These are phyloP conservation scores for Testicularia cyperi DNA, from an alignment of 1,284 basidiomycete species.

Conservation along the genomic window DNA sequence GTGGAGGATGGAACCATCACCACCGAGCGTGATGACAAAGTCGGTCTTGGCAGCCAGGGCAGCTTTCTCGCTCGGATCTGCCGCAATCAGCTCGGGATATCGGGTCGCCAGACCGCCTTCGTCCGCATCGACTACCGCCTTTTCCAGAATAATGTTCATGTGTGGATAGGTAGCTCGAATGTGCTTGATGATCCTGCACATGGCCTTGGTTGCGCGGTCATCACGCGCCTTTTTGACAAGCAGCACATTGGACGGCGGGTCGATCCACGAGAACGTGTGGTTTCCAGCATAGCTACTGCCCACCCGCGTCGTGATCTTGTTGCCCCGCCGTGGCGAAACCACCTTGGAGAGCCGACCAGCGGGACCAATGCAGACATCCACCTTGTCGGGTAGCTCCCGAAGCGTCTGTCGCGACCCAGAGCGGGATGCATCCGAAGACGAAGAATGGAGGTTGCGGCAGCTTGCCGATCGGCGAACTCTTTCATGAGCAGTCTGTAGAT, in stretches of 20 bases:
- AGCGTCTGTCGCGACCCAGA: constrained; percentile 17
- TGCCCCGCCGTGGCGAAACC: constrained; percentile 25
- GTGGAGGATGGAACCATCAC: constrained; percentile 93
- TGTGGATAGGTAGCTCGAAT: constrained; percentile 65
- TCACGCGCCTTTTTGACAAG: constrained; percentile 64
- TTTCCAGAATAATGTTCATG: constrained; percentile 76
- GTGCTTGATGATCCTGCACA: constrained; percentile 60
- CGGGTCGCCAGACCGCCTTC: constrained; percentile 62
- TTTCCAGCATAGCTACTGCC: constrained; percentile 55
- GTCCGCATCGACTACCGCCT: constrained; percentile 66
- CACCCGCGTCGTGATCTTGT: constrained; percentile 48
- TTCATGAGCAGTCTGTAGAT: no score
- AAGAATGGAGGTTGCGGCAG: no score
- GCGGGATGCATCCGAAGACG: no score
- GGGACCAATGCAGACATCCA: constrained; percentile 40
- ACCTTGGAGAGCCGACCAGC: constrained; percentile 48
- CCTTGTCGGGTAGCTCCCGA: constrained; percentile 43
- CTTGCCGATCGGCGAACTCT: no score
- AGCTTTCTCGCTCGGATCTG: constrained; percentile 9
- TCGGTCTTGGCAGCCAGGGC: constrained; percentile 63
- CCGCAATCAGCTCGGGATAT: constrained; percentile 22
- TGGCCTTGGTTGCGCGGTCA: constrained; percentile 60
- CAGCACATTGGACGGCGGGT: constrained; percentile 61
- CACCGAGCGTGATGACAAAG: constrained; percentile 86
- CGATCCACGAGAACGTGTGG: constrained; percentile 57